Percentiles rank a stretch among this genome's conserved stretches.
phyloP scores from a whole-genome alignment of 345 rosid genomes.

The Clarkia xantiana region DNA sequence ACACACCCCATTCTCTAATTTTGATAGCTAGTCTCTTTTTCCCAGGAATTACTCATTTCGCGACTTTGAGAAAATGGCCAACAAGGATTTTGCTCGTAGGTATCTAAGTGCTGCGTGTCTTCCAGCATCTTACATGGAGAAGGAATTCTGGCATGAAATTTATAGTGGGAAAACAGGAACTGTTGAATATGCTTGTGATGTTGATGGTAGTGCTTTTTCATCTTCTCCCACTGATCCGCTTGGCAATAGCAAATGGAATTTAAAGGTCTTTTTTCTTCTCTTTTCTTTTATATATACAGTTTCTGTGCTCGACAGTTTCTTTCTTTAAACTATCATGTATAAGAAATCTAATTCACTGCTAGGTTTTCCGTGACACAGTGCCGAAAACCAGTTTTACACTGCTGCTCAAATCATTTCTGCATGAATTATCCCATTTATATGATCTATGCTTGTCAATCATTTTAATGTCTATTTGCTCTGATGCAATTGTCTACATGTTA shows the following conservation, averaged over 20 bases:
- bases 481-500: conserved; percentile 3
- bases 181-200: conserved; percentile 99
- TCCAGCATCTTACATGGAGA: conserved; percentile 87
- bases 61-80: conserved; percentile 97
- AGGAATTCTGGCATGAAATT: conserved; percentile 99
- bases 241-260: conserved; percentile 98
- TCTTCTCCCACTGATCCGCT: conserved; percentile 76
- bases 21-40: conserved; percentile 15
- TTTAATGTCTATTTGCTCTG: neutral
- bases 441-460: too few relatives aligned
- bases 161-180: conserved; percentile 85
- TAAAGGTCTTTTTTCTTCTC: conserved; percentile 94
- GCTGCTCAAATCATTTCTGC: too few relatives aligned
- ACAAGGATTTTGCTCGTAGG: conserved; percentile 89
- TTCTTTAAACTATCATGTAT: too few relatives aligned
- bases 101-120: conserved; percentile 83
- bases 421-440: too few relatives aligned
- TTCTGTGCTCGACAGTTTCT: too few relatives aligned
- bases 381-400: too few relatives aligned
- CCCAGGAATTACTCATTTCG: conserved; percentile 91
- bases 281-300: too few relatives aligned
- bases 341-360: too few relatives aligned
- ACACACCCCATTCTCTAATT: conserved; percentile 4
- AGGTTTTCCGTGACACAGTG: too few relatives aligned
- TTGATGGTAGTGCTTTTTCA: conserved; percentile 99